Evolutionary conservation across 495 filamentous ascomycete genomes (phyloP).

Genomic region (Diplogelasinospora grovesii): DNA sequence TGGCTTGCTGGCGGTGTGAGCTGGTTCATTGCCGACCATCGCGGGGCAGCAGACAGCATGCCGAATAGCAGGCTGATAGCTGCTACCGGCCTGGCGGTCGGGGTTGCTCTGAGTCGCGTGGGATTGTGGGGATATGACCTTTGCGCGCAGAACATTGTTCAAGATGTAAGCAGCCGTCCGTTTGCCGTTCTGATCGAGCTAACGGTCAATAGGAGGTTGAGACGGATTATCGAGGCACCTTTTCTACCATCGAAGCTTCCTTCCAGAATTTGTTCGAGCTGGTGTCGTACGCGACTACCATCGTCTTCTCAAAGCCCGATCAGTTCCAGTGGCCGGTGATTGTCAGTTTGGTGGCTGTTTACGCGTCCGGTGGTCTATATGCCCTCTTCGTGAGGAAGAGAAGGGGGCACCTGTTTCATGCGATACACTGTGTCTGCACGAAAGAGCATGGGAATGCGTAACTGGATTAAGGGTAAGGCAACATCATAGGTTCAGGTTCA

Average conservation of each 20-base stretch:
- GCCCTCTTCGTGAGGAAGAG: conserved; percentile 49
- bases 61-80: conserved; percentile 19
- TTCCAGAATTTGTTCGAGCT: conserved; percentile 64
- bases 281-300: conserved; percentile 52
- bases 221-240: conserved; percentile 43
- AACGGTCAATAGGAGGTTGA: conserved; percentile 38
- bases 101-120: conserved; percentile 51
- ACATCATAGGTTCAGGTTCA: too few species aligned
- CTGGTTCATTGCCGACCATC: conserved; percentile 32
- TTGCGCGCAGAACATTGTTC: conserved; percentile 56
- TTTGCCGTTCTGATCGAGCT: not conserved
- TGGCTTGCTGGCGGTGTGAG: conserved; percentile 39
- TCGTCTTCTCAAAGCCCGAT: conserved; percentile 48
- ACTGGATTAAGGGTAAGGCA: not conserved
- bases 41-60: not conserved
- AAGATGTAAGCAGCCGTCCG: conserved; percentile 52
- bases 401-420: conserved; percentile 59
- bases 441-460: not conserved
- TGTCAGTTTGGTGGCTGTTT: conserved; percentile 48
- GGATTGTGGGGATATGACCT: conserved; percentile 68
- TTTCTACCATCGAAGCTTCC: conserved; percentile 56
- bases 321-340: conserved; percentile 57
- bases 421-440: conserved; percentile 3
- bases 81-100: conserved; percentile 41
- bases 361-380: conserved; percentile 44